phyloP scores from a whole-genome alignment of 257 asterid genomes.

The Capsicum chinense region DNA sequence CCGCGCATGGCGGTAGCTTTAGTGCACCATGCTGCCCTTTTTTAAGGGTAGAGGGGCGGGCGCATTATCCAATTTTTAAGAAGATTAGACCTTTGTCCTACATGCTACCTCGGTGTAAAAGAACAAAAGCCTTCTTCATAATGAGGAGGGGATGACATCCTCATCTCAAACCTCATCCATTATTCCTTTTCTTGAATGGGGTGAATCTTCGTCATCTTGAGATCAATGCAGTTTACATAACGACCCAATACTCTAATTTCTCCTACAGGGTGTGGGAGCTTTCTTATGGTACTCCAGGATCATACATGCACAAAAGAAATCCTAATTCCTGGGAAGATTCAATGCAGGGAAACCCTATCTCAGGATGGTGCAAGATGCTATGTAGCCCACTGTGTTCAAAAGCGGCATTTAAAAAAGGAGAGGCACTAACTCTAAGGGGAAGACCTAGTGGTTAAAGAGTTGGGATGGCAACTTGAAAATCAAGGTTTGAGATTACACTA shows the following conservation, averaged over 20 bases:
- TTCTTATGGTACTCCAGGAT: constrained; percentile 6
- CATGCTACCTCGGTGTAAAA: background rate
- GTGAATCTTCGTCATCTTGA: background rate
- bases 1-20: too few species aligned
- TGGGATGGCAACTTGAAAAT: too few species aligned
- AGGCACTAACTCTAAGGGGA: too few species aligned
- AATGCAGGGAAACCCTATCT: background rate
- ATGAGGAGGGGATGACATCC: constrained; percentile 4
- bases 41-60: background rate
- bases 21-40: too few species aligned
- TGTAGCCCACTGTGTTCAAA: background rate
- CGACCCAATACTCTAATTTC: background rate
- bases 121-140: background rate
- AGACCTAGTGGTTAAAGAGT: too few species aligned
- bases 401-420: too few species aligned
- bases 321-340: constrained; percentile 4
- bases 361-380: background rate
- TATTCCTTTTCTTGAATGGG: background rate
- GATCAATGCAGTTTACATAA: background rate
- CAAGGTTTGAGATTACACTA: too few species aligned
- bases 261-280: background rate
- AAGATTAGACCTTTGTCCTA: constrained; percentile 12
- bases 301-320: background rate
- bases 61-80: background rate
- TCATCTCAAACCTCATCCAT: background rate